Evolutionary conservation across 257 asterid genomes (phyloP).

Genomic region (Gentiana dahurica): DNA sequence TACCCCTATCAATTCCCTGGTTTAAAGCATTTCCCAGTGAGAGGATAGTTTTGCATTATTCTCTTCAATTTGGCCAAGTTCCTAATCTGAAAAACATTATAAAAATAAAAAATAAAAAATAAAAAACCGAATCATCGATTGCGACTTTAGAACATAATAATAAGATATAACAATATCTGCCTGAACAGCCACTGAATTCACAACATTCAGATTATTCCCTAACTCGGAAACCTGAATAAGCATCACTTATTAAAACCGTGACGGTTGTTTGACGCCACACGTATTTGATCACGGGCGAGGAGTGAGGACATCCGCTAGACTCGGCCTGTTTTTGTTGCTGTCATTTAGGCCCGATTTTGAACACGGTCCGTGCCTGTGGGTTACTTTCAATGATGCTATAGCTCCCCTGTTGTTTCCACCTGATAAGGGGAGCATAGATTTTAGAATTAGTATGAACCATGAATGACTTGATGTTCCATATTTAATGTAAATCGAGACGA

Average conservation of each 20-base stretch:
- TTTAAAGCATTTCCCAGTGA: constrained; percentile 89
- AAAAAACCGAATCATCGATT: not conserved
- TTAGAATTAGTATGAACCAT: too few relatives aligned
- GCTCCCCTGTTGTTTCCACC: too few relatives aligned
- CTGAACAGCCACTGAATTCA: constrained; percentile 83
- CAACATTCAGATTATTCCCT: constrained; percentile 56
- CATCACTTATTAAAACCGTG: not conserved
- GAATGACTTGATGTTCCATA: too few relatives aligned
- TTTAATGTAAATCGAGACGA: too few relatives aligned
- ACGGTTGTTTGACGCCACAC: too few relatives aligned
- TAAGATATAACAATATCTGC: constrained; percentile 30
- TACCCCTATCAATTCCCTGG: constrained; percentile 97
- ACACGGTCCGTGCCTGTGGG: too few relatives aligned
- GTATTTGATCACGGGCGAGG: too few relatives aligned
- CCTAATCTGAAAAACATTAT: constrained; percentile 59
- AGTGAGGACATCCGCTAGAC: too few relatives aligned
- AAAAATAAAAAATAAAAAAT: constrained; percentile 11
- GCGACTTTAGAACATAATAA: constrained; percentile 5
- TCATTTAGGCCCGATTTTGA: too few relatives aligned
- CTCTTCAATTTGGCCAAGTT: constrained; percentile 75
- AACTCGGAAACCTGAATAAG: constrained; percentile 72
- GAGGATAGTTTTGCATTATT: constrained; percentile 91
- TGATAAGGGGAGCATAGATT: too few relatives aligned
- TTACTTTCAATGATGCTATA: too few relatives aligned
- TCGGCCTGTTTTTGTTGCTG: too few relatives aligned